These are phyloP conservation scores for Epichloe scottii DNA, from an alignment of 2,329 filamentous ascomycete genomes.

Conservation along the genomic window DNA sequence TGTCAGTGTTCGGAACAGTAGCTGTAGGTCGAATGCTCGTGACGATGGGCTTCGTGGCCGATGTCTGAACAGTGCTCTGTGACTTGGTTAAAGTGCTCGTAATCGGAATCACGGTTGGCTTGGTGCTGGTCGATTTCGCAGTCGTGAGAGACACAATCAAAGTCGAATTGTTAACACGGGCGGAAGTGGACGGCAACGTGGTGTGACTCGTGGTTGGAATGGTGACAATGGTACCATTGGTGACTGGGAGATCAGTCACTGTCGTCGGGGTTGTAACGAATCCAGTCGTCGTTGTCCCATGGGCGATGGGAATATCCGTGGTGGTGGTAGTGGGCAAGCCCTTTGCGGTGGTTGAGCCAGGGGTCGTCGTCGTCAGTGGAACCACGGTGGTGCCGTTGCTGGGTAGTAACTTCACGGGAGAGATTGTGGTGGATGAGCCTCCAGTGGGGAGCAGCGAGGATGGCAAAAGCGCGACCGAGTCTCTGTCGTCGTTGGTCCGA, in stretches of 20 bases:
- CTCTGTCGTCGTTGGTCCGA: neutral
- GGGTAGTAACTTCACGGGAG: neutral
- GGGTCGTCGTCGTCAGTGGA: constrained; percentile 4
- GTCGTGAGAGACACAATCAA: neutral
- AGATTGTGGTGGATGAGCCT: neutral
- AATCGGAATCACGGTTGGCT: neutral
- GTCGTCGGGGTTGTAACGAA: constrained; percentile 2
- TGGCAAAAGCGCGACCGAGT: neutral
- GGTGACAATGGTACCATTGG: constrained; percentile 6
- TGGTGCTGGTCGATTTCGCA: neutral
- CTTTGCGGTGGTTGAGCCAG: constrained; percentile 1
- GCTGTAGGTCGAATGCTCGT: constrained; percentile 31
- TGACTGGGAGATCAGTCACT: constrained; percentile 2
- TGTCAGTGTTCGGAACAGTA: constrained; percentile 29
- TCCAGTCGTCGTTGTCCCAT: constrained; percentile 1
- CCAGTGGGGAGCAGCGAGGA: neutral
- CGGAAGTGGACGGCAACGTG: constrained; percentile 4
- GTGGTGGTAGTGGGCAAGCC: neutral
- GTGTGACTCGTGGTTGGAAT: neutral
- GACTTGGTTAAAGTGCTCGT: constrained; percentile 14
- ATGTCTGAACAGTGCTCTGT: constrained; percentile 2
- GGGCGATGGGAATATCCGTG: constrained; percentile 6
- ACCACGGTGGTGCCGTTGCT: constrained; percentile 8
- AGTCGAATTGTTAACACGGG: constrained; percentile 5
- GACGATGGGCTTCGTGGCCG: constrained; percentile 10